Base-by-base conservation (phyloP, 2,329 filamentous ascomycete genomes). In the Orbilia oligospora region DNA sequence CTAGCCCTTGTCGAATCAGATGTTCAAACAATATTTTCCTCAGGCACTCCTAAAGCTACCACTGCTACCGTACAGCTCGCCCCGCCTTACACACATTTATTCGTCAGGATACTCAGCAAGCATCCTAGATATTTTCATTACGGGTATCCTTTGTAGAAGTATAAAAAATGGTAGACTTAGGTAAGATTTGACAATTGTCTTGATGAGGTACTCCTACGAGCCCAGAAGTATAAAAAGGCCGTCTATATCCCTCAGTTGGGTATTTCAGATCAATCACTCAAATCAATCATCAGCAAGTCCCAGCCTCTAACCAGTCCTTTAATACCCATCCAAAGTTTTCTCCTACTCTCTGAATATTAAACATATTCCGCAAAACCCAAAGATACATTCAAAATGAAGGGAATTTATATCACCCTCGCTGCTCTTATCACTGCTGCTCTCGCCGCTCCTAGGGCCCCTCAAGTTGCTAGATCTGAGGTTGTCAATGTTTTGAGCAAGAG, bases 391-490 rank as follows among this genome's bases (percentile, higher is more conserved):
- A 41, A 41, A 61, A 61, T 61, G 56, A 61, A 61, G 5, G 33
- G 56, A 41, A 41, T 61, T 10, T 61, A 61, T 33, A 61, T 61
- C 12, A 44, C 56, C 20, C 1, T 44, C 24, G 20, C 36, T n/a
- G 20, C 56, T 27, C 36, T 61, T 44, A 44, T 61, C 12, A 18
- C 56, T 18, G 56, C 20, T 5, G 56, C 56, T 10, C 8, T 61
- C 36, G 56, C 56, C 4, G 56, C 56, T 10, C 56, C 56, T 44
- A 36, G 33, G 6, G 56, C 56, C 20, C 56, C 56, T 61, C 56
- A 36, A 9, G 56, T 44, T 18, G 36, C 56, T 1, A 41, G 36
- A 27, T 44, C 56, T 27, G 33, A 61, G 24, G 33, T 33, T 10
- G 56, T 18, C 33, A 61, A 10, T 9, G 0, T 61, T 36, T 61